Base-by-base conservation (phyloP, 768 basidiomycete genomes). In the Neoboletus magnificus region DNA sequence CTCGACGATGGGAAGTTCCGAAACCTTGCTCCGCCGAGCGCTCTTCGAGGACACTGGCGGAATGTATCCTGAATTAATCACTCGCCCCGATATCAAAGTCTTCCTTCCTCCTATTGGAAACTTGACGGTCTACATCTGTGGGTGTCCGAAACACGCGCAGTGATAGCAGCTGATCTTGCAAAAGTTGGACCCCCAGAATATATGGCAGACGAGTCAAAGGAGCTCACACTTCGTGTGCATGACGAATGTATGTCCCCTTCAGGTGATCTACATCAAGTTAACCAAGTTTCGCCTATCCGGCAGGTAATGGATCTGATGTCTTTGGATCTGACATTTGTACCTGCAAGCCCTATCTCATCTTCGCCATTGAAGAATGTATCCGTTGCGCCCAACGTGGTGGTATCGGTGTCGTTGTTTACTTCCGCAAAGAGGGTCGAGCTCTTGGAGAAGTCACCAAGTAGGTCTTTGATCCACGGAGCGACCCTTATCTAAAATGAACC, bases 1-100 rank as follows among this genome's bases (percentile, higher is more conserved):
- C 13, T 48, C 23, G 36, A 47, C 51, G 13, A 13, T 45, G 32
- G 13, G 13, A 66, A 91, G 89, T 47, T 89, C 91, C 0, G 96
- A 98, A 70, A 81, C 77, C 18, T 73, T 93, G 0, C 82, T 98
- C 3, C 85, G 96, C 20, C 80, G 96, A n/a, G 88, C 91, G 0
- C 77, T 98, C 36, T 98, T 98, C 62, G 96, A 98, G 69, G 96
- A 97, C 60, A 96, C 93, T 1, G 93, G 92, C 62, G 93, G 93
- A 66, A 93, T 92, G 89, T 93, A 91, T 70, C 94, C 95, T 3
- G 96, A 98, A 64, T 82, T 98, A 30, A 87, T 98, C 66, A 98
- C 96, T 7, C 85, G 94, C 22, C 90, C 93, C 0, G 96, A 98
- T 66, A 88, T 98, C 77, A 95, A 95, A 69, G 82, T 94, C 22